These are phyloP conservation scores for Cyclocybe aegerita DNA, from an alignment of 768 basidiomycete species.

Conservation along the genomic window DNA sequence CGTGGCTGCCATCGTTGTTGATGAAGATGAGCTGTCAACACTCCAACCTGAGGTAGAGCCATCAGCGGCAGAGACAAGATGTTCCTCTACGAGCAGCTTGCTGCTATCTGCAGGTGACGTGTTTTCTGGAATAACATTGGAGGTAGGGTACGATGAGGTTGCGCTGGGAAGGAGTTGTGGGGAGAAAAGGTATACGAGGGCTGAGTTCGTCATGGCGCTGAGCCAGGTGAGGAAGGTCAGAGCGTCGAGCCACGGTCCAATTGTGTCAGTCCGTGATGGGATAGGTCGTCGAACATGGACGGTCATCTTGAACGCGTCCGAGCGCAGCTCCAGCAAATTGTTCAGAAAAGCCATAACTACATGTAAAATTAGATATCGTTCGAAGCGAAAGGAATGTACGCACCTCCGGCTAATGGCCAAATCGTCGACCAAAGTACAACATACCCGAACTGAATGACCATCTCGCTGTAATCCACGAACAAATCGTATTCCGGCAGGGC, in stretches of 20 bases:
- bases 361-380: conserved; percentile 1
- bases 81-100: conserved; percentile 11
- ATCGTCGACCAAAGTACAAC: conserved; percentile 90
- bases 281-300: conserved; percentile 83
- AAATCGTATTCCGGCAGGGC: conserved; percentile 78
- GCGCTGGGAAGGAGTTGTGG: conserved; percentile 14
- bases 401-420: conserved; percentile 88
- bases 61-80: conserved; percentile 15
- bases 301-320: conserved; percentile 94
- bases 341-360: conserved; percentile 83
- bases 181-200: conserved; percentile 55
- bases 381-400: conserved; percentile 16
- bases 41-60: conserved; percentile 14
- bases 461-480: conserved; percentile 91
- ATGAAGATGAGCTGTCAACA: conserved; percentile 17
- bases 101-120: conserved; percentile 2
- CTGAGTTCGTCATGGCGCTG: conserved; percentile 82
- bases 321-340: conserved; percentile 89
- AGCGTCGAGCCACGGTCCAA: conserved; percentile 93
- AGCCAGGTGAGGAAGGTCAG: conserved; percentile 90
- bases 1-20: conserved; percentile 34
- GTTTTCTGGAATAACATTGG: neutral
- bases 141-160: neutral
- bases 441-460: conserved; percentile 96
- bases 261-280: conserved; percentile 83